Percentiles rank a stretch among this genome's conserved stretches.
phyloP scores from a whole-genome alignment of 352 stramenopile species.

The Globisporangium carolinianum region DNA sequence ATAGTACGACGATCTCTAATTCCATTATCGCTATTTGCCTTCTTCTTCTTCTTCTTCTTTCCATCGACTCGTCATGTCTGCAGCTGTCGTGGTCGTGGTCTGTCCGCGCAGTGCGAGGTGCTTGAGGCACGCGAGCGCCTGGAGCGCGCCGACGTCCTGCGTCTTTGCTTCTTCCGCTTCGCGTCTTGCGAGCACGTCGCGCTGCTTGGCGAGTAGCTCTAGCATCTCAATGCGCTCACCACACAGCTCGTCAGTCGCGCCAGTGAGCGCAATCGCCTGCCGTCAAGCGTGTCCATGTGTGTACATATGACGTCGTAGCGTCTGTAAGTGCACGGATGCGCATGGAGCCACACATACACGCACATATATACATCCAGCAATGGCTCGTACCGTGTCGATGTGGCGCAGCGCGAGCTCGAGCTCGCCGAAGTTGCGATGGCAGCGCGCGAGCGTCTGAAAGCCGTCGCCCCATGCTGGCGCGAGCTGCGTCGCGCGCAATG shows the following conservation, averaged over 20 bases:
- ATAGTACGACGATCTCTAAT: constrained; percentile 4
- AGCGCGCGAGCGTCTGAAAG: constrained; percentile 59
- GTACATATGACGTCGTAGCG: background rate
- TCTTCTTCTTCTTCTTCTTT: background rate
- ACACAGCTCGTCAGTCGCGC: constrained; percentile 32
- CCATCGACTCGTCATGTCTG: too few species aligned
- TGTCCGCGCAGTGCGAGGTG: constrained; percentile 52
- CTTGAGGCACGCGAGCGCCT: constrained; percentile 70
- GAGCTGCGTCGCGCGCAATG: constrained; percentile 41
- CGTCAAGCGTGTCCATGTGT: background rate
- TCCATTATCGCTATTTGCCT: background rate
- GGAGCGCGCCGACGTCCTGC: constrained; percentile 35
- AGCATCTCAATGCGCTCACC: constrained; percentile 45
- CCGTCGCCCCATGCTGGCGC: constrained; percentile 55
- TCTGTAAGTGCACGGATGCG: background rate
- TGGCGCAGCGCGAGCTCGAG: constrained; percentile 47
- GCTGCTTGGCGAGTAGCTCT: constrained; percentile 27
- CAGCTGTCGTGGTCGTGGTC: background rate
- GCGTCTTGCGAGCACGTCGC: constrained; percentile 26
- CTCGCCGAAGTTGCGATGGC: constrained; percentile 79
- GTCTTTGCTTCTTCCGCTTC: constrained; percentile 32
- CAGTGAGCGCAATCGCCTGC: constrained; percentile 43
- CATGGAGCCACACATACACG: background rate
- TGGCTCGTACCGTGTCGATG: constrained; percentile 30
- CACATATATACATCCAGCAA: background rate